Conservation (phyloP, 2,329 filamentous ascomycete genomes). For the Phoma herbarum region DNA sequence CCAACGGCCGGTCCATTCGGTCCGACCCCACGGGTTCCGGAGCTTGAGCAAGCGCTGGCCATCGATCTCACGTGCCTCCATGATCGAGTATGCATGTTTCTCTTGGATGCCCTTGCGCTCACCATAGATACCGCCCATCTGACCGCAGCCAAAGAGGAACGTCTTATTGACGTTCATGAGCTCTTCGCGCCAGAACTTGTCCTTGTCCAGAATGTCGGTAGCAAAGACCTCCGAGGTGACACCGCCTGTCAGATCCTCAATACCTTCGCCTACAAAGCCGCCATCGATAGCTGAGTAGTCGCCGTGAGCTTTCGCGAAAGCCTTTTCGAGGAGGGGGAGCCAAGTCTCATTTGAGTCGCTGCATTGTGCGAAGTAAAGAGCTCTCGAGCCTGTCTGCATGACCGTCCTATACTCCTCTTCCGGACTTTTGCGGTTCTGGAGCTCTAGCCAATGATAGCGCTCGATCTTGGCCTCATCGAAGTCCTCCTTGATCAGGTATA, state of each 20-base stretch:
- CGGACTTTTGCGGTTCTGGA: conserved; percentile 73
- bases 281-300: conserved; percentile 80
- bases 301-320: conserved; percentile 84
- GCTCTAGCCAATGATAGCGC: conserved; percentile 76
- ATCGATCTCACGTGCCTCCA: conserved; percentile 68
- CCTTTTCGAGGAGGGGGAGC: conserved; percentile 82
- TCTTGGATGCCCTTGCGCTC: conserved; percentile 58
- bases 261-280: conserved; percentile 72
- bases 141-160: conserved; percentile 78
- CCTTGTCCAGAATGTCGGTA: conserved; percentile 77
- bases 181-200: conserved; percentile 85
- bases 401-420: conserved; percentile 73
- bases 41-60: conserved; percentile 59
- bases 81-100: conserved; percentile 66
- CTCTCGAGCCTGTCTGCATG: conserved; percentile 78
- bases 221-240: conserved; percentile 74
- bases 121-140: conserved; percentile 70
- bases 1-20: conserved; percentile 84
- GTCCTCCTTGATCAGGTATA: conserved; percentile 82
- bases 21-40: conserved; percentile 82
- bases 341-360: conserved; percentile 81
- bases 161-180: conserved; percentile 81
- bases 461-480: conserved; percentile 80
- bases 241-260: conserved; percentile 70
- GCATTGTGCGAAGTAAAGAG: conserved; percentile 81